Evolutionary conservation across 352 stramenopile genomes (phyloP), one percentile per base, ranked within the genome.

Genomic region (Pythium pyrilobum): DNA sequence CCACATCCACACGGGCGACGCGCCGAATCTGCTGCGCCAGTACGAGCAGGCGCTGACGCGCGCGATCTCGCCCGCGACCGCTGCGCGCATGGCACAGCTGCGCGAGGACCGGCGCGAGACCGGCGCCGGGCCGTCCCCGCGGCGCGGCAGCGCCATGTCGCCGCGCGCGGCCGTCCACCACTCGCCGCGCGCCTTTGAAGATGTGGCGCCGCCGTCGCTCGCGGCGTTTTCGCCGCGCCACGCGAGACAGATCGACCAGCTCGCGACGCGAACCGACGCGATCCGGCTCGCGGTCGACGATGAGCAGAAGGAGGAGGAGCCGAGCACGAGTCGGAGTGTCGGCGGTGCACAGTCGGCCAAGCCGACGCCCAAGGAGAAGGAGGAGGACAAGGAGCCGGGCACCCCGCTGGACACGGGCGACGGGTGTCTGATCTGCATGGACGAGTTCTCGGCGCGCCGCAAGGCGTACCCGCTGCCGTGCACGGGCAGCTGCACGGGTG

Each of bases 381-480:
- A 70, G 37, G 62, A 61, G 12, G 49, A 62, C n/a, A 61, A 70
- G 37, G 62, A 69, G 37, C 32, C 45, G 16, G 36, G 42, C 11
- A 57, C 58, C 3, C 62, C 59, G 20, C 21, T 62, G 7, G 65
- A 77, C 27, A 53, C 54, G 44, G 62, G 50, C 12, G 68, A 77
- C 37, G 78, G 80, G 11, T 92, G 84, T 59, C 52, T 95, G 5
- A 95, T 95, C 46, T 95, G 84, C 48, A 95, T 95, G 84, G 84
- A 95, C 60, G 82, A 95, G 62, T 95, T 95, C 73, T 89, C 81
- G 34, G 80, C 77, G 16, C 65, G 82, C 41, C 75, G 84, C 16
- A 90, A 90, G 54, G 81, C 84, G 20, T 95, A 95, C 36, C 84
- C 84, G n/a, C 54, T 95, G 27, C 84, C 84, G 2, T 95, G 84